Evolutionary conservation across 2,329 filamentous ascomycete species (phyloP), one percentile per base, ranked within the genome.

Genomic region (Neospermospora avenae): DNA sequence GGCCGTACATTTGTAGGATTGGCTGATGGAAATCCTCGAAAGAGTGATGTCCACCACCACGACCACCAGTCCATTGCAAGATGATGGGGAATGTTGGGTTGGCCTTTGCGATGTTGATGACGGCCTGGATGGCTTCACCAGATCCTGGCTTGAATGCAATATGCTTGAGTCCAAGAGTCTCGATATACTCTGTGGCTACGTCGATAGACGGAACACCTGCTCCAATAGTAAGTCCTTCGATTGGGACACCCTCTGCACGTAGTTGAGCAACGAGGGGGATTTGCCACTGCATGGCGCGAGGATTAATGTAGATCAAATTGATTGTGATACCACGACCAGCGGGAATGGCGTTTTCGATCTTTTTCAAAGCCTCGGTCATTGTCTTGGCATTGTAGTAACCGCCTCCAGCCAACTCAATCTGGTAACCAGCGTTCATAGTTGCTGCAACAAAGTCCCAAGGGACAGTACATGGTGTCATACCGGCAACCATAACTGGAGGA

Each of bases 1-100:
- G 87, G 67, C 87, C 85, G 74, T 97, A 97, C 90, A 96, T 96
- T 70, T 91, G 87, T 7, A 97, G 79, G 46, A 97, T 88, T 4
- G 93, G 93, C 71, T 93, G 87, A 75, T 96, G 93, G 82, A 97
- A 96, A 74, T 97, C 93, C 74, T 97, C 93, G 64, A 88, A 96
- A 0, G 92, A 96, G 78, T 97, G 93, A 75, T 96, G 93, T 59
- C 93, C 93, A 78, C 93, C 93, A 67, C 92, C 93, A 76, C 93
- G 89, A 42, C 93, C 93, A 72, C 93, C 93, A 62, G 93, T 97
- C 93, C 93, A 97, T 77, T 97, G 93, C 63, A 96, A 79, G 56
- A 96, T 86, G 55, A 96, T 84, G n/a, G 93, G 93, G 81, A 97
- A 96, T 28, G 84, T 87, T 2, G 93, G 92, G 74, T 96, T 95